phyloP scores from a whole-genome alignment of 768 basidiomycete genomes.

The Neoboletus subvelutipes region DNA sequence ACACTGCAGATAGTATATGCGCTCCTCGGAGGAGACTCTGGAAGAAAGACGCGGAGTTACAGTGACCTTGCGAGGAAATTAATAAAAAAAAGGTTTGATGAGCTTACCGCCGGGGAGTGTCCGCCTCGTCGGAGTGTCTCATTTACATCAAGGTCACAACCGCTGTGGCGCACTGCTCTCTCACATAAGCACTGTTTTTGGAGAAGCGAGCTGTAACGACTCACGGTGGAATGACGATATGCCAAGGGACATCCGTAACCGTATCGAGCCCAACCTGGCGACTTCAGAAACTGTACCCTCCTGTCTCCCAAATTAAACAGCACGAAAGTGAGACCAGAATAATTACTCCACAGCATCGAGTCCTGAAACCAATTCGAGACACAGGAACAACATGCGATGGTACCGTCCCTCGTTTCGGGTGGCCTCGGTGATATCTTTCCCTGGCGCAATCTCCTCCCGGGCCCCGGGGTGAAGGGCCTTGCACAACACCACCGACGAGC shows the following conservation, averaged over 20 bases:
- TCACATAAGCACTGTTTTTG: neutral
- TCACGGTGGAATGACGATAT: neutral
- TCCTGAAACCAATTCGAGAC: neutral
- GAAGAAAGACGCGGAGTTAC: neutral
- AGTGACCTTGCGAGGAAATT: neutral
- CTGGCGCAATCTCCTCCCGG: neutral
- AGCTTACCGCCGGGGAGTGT: neutral
- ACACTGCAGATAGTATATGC: no score
- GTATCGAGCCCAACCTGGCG: no score
- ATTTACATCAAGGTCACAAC: neutral
- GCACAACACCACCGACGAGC: neutral
- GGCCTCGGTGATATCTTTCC: neutral
- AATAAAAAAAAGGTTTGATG: neutral
- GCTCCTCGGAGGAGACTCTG: neutral
- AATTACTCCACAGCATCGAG: no score
- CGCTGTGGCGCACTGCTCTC: neutral
- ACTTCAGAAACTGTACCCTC: no score
- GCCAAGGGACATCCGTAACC: neutral
- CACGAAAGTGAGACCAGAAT: neutral
- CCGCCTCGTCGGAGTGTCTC: neutral
- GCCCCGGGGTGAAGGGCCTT: no score
- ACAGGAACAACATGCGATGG: neutral
- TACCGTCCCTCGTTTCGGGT: neutral
- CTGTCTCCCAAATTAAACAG: neutral
- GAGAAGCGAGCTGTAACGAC: neutral